phyloP scores from a whole-genome alignment of 2,329 filamentous ascomycete genomes.

The Fusarium nanum region DNA sequence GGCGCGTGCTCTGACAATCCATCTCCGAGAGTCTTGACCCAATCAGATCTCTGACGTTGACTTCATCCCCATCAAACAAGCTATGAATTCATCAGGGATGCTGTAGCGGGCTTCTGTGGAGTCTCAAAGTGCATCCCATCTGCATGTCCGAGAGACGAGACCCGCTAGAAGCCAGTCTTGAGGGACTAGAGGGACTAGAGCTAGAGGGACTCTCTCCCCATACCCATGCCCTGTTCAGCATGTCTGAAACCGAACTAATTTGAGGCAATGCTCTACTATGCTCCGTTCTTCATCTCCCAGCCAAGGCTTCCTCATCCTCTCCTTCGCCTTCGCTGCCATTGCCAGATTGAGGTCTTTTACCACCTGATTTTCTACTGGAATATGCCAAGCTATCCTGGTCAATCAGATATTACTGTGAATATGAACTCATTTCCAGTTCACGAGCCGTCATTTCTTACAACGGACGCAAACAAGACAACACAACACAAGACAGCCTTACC shows the following conservation, averaged over 20 bases:
- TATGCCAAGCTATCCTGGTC: constrained; percentile 4
- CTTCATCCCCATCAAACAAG: constrained; percentile 45
- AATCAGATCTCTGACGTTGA: constrained; percentile 16
- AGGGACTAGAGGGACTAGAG: not conserved
- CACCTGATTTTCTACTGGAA: constrained; percentile 1
- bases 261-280: constrained; percentile 20
- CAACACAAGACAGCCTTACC: not conserved
- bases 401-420: not conserved
- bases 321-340: constrained; percentile 2
- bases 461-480: not conserved
- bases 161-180: constrained; percentile 21
- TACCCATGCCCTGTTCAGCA: constrained; percentile 23
- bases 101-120: constrained; percentile 25
- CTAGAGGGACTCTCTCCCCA: not conserved
- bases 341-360: not conserved
- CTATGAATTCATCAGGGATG: constrained; percentile 25
- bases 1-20: constrained; percentile 27
- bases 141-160: constrained; percentile 9
- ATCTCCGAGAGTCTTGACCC: not conserved
- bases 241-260: constrained; percentile 46
- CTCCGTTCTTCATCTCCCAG: constrained; percentile 43
- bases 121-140: not conserved
- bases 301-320: constrained; percentile 5
- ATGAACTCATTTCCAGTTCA: constrained; percentile 2
- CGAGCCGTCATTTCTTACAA: not conserved